Conservation (phyloP, 352 stramenopile species). For the Blastocystis sp. region DNA sequence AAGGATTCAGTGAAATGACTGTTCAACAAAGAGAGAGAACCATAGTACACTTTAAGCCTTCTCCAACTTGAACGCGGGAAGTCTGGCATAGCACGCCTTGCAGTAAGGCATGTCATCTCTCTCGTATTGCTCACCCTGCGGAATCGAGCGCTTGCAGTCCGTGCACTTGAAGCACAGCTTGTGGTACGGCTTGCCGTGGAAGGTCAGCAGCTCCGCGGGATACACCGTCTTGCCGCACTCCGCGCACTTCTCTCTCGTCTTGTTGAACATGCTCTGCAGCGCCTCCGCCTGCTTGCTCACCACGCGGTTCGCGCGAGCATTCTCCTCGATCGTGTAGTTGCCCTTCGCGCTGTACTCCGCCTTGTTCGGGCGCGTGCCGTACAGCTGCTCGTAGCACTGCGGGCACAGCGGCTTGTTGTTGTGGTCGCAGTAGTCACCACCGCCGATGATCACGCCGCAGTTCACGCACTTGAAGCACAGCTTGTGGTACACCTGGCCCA, state of each 20-base stretch:
- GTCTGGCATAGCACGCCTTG: constrained; percentile 42
- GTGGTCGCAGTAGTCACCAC: constrained; percentile 63
- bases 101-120: constrained; percentile 62
- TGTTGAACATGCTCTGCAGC: constrained; percentile 38
- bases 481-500: constrained; percentile 61
- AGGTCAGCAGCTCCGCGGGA: constrained; percentile 41
- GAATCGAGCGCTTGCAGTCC: constrained; percentile 32
- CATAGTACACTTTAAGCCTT: background rate
- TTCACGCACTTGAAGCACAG: background rate
- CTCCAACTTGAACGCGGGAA: constrained; percentile 42
- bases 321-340: constrained; percentile 20
- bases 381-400: constrained; percentile 64
- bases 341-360: constrained; percentile 35
- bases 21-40: no score
- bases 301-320: background rate
- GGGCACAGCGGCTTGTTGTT: constrained; percentile 66
- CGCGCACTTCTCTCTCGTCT: constrained; percentile 17
- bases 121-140: constrained; percentile 63
- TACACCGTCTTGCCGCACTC: constrained; percentile 65
- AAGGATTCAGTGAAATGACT: no score
- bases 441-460: constrained; percentile 52
- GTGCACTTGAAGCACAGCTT: background rate
- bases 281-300: constrained; percentile 39
- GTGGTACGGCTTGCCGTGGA: constrained; percentile 52
- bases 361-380: constrained; percentile 49